Evolutionary conservation across 2,329 filamentous ascomycete species (phyloP).

Genomic region (Stachybotrys echinatus): DNA sequence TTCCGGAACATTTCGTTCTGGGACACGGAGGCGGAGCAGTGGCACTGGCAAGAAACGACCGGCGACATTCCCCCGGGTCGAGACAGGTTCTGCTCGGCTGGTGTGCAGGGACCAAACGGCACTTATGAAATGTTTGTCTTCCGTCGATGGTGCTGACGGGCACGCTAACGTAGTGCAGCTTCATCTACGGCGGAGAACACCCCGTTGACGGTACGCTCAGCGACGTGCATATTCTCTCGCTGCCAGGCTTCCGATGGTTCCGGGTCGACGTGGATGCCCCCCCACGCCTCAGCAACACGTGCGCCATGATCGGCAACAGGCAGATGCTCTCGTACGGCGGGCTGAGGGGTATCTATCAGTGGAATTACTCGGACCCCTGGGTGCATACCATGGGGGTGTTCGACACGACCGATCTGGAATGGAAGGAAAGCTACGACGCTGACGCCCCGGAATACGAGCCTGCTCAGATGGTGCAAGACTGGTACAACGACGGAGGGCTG

Average conservation of each 20-base stretch:
- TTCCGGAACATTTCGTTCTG: slow-evolving; percentile 24
- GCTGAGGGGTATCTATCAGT: slow-evolving; percentile 3
- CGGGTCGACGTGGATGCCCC: slow-evolving; percentile 15
- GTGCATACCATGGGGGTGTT: slow-evolving; percentile 30
- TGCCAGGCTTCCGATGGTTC: slow-evolving; percentile 32
- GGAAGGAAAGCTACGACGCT: slow-evolving; percentile 27
- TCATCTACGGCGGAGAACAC: slow-evolving; percentile 28
- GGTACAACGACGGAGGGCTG: slow-evolving; percentile 24
- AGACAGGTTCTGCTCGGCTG: slow-evolving; percentile 26
- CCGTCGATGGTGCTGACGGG: neutral
- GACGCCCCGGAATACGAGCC: slow-evolving; percentile 26
- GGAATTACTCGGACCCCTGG: slow-evolving; percentile 25
- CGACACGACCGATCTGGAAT: slow-evolving; percentile 30
- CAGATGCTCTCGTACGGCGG: slow-evolving; percentile 36
- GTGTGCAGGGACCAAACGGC: slow-evolving; percentile 19
- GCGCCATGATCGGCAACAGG: slow-evolving; percentile 26
- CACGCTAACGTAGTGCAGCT: slow-evolving; percentile 15
- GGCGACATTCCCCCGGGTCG: slow-evolving; percentile 20
- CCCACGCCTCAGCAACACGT: slow-evolving; percentile 23
- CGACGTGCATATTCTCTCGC: slow-evolving; percentile 28
- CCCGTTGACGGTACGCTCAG: slow-evolving; percentile 13
- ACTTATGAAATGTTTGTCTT: slow-evolving; percentile 29
- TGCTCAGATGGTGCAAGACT: slow-evolving; percentile 22
- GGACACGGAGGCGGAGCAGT: slow-evolving; percentile 25
- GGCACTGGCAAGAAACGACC: slow-evolving; percentile 26